These are phyloP conservation scores for Aquilaria yunnanensis DNA, from an alignment of 345 rosid species.

Conservation along the genomic window DNA sequence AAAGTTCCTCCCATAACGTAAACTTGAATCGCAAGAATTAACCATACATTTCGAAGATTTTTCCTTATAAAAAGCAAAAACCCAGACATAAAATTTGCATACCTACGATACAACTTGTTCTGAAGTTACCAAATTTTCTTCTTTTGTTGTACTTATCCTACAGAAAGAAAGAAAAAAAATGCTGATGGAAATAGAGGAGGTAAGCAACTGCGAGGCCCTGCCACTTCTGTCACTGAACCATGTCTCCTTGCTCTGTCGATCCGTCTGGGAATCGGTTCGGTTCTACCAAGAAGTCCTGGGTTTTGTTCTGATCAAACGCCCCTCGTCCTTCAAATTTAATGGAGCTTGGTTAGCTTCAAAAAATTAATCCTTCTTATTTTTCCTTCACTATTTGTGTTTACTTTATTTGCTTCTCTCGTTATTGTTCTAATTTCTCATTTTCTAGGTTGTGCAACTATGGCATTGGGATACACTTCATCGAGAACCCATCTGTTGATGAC, in stretches of 20 bases:
- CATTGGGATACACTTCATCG: slow-evolving; percentile 54
- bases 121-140: too few species aligned
- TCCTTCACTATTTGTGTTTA: background rate
- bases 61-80: slow-evolving; percentile 18
- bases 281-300: slow-evolving; percentile 48
- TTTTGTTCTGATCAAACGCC: slow-evolving; percentile 49
- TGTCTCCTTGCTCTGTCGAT: slow-evolving; percentile 42
- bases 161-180: background rate
- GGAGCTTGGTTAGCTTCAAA: slow-evolving; percentile 42
- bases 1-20: slow-evolving; percentile 26
- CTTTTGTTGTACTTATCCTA: too few species aligned
- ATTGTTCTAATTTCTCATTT: background rate
- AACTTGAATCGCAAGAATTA: slow-evolving; percentile 13
- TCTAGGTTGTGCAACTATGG: slow-evolving; percentile 54
- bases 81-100: too few species aligned
- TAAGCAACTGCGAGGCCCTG: slow-evolving; percentile 27
- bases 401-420: background rate
- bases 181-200: slow-evolving; percentile 25
- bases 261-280: slow-evolving; percentile 35
- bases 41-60: background rate
- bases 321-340: slow-evolving; percentile 58
- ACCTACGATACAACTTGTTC: too few species aligned
- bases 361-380: background rate
- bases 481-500: slow-evolving; percentile 38
- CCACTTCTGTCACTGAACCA: slow-evolving; percentile 53